These are phyloP conservation scores for Thalassiosira allenii DNA, from an alignment of 352 stramenopile genomes.

Conservation along the genomic window DNA sequence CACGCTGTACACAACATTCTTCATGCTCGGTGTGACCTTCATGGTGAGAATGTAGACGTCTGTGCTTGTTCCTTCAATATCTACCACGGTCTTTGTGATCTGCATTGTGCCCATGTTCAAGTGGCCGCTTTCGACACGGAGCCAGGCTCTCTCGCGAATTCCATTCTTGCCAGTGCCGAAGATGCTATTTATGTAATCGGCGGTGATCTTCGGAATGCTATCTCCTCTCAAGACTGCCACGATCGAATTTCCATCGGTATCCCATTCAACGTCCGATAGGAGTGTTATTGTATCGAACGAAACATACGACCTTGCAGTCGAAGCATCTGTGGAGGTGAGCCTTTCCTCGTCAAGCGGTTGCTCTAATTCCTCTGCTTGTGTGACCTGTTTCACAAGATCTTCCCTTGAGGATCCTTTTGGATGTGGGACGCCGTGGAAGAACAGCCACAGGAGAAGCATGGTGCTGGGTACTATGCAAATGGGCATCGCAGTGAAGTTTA, in stretches of 20 bases:
- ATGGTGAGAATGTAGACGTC: conserved; percentile 17
- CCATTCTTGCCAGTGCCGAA: conserved; percentile 37
- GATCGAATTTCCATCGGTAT: not conserved
- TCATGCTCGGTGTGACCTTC: conserved; percentile 39
- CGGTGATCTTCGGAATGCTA: not conserved
- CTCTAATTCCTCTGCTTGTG: not conserved
- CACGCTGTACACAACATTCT: conserved; percentile 20
- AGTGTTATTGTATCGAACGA: conserved; percentile 11
- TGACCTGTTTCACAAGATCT: conserved; percentile 11
- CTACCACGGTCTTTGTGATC: not conserved
- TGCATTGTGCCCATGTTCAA: conserved; percentile 23
- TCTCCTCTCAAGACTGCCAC: conserved; percentile 4
- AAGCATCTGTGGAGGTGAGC: not conserved
- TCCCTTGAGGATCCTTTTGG: conserved; percentile 8
- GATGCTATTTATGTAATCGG: conserved; percentile 17
- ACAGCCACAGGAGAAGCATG: conserved; percentile 11
- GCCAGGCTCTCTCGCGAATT: conserved; percentile 15
- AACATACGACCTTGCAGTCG: conserved; percentile 15
- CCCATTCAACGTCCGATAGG: conserved; percentile 7
- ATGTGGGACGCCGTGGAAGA: conserved; percentile 22
- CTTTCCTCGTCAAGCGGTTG: conserved; percentile 20
- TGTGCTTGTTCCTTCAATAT: not conserved
- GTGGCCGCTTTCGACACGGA: conserved; percentile 21
- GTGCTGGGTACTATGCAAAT: not conserved
- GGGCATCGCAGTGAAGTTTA: conserved; percentile 11